phyloP scores from a whole-genome alignment of 2,329 filamentous ascomycete species.

The Endoconidiophora laricicola region DNA sequence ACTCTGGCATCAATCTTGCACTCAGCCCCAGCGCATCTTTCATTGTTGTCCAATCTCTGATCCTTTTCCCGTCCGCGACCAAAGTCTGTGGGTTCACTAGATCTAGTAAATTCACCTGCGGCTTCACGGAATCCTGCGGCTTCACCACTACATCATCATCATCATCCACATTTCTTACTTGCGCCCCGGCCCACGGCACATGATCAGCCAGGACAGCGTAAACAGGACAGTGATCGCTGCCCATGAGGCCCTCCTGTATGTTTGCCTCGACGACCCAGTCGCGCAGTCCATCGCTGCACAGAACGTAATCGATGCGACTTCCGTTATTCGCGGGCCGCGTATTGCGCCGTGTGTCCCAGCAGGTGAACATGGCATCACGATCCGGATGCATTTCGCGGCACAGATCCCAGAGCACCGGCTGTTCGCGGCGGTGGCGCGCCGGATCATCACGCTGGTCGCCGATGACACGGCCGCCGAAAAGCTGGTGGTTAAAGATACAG shows the following conservation, averaged over 20 bases:
- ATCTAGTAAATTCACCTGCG: conserved; percentile 42
- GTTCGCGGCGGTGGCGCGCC: conserved; percentile 53
- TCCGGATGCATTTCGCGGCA: conserved; percentile 65
- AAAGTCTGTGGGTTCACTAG: conserved; percentile 61
- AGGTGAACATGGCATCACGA: conserved; percentile 87
- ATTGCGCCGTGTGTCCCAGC: conserved; percentile 91
- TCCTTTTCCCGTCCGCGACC: conserved; percentile 49
- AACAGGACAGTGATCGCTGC: conserved; percentile 92
- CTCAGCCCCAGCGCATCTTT: conserved; percentile 59
- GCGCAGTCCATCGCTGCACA: conserved; percentile 65
- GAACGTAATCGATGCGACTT: conserved; percentile 80
- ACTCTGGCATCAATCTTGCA: conserved; percentile 72
- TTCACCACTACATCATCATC: too few species aligned
- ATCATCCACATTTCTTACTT: too few species aligned
- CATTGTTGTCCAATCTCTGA: conserved; percentile 47
- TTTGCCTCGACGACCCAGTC: conserved; percentile 65
- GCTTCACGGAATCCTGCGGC: too few species aligned
- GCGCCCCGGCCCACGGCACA: conserved; percentile 37
- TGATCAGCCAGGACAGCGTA: conserved; percentile 56
- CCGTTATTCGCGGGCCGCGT: conserved; percentile 92
- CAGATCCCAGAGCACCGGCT: conserved; percentile 65
- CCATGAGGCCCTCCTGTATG: conserved; percentile 86
- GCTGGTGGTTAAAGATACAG: conserved; percentile 70
- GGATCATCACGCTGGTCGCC: conserved; percentile 34
- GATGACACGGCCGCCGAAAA: conserved; percentile 43